Base-by-base conservation (phyloP, 2,329 filamentous ascomycete genomes). In the Didymella arachidicola region DNA sequence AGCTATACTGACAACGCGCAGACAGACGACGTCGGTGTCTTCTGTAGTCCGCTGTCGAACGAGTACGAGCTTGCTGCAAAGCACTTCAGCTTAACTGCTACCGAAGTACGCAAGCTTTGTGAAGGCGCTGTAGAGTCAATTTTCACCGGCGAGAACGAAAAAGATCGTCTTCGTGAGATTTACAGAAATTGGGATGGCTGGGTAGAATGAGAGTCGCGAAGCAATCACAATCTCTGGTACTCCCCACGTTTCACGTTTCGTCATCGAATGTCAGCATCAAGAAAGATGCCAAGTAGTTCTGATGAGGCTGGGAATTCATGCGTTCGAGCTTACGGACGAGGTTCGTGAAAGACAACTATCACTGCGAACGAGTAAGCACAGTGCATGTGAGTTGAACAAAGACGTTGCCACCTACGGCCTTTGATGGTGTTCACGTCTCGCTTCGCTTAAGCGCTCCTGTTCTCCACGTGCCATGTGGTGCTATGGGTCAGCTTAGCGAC, bases 1-100 rank as follows among this genome's bases (percentile, higher is more conserved):
- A 30, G 34, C 53, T 26, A 41, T 7, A 34, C 67, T 72, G 12
- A 71, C 29, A 16, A 16, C 26, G 19, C 41, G 4, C 60, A 93
- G 89, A 95, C 91, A 1, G 92, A 95, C 71, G 91, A 95, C 68
- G 89, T 94, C 10, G 92, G 91, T 2, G 86, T 95, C 22, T 95
- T 95, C 68, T 88, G 88, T 48, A 93, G 89, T 69, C 82, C 86
- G 0, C 77, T 93, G 4, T 93, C 90, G 0, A 88, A 92, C 65
- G 92, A 96, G 73, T 94, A 93, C 74, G 79, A 82, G 7, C 83
- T 95, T 2, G 89, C 90, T 3, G 87, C 89, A 1, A 76, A 87
- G 64, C 87, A 93, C 71, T 95, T 95, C 68, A 72, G 77, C 0
- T 80, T 95, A 14, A 71, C 65, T 27, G 73, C 78, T 14, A 55